phyloP scores from a whole-genome alignment of 2,329 filamentous ascomycete species.

The Ophiosphaerella herpotricha region DNA sequence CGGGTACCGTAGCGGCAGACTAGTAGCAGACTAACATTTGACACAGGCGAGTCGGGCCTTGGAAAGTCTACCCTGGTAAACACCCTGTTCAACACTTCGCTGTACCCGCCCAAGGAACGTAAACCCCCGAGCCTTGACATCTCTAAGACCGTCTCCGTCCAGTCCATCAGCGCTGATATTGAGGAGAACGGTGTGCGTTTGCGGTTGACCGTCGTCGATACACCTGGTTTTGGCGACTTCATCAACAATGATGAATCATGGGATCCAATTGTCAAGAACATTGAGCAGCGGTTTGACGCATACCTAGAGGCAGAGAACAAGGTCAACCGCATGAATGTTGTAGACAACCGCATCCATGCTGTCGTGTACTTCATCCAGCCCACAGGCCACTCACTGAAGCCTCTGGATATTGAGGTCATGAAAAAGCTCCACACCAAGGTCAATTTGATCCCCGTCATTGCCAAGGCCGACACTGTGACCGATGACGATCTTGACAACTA shows the following conservation, averaged over 20 bases:
- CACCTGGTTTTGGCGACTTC: slow-evolving; percentile 97
- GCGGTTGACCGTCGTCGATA: slow-evolving; percentile 94
- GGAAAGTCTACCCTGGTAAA: slow-evolving; percentile 99
- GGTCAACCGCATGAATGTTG: slow-evolving; percentile 99
- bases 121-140: slow-evolving; percentile 97
- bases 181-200: slow-evolving; percentile 98
- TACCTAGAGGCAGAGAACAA: slow-evolving; percentile 99
- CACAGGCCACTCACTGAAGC: slow-evolving; percentile 97
- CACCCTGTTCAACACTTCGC: slow-evolving; percentile 98
- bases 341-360: slow-evolving; percentile 98
- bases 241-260: slow-evolving; percentile 99
- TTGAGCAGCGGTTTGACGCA: slow-evolving; percentile 97
- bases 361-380: slow-evolving; percentile 99
- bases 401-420: slow-evolving; percentile 99
- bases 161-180: slow-evolving; percentile 67
- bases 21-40: slow-evolving; percentile 4
- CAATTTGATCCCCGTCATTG: slow-evolving; percentile 98
- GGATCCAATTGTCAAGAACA: slow-evolving; percentile 99
- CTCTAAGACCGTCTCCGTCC: slow-evolving; percentile 73
- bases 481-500: slow-evolving; percentile 94
- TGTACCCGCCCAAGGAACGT: slow-evolving; percentile 98
- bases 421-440: slow-evolving; percentile 99
- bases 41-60: slow-evolving; percentile 91
- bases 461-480: slow-evolving; percentile 96
- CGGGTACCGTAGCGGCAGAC: neutral